A percentile compares a stretch with the other conserved stretches of the same genome.
phyloP scores from a whole-genome alignment of 2,329 filamentous ascomycete genomes.

The Cadophora luteo-olivacea region DNA sequence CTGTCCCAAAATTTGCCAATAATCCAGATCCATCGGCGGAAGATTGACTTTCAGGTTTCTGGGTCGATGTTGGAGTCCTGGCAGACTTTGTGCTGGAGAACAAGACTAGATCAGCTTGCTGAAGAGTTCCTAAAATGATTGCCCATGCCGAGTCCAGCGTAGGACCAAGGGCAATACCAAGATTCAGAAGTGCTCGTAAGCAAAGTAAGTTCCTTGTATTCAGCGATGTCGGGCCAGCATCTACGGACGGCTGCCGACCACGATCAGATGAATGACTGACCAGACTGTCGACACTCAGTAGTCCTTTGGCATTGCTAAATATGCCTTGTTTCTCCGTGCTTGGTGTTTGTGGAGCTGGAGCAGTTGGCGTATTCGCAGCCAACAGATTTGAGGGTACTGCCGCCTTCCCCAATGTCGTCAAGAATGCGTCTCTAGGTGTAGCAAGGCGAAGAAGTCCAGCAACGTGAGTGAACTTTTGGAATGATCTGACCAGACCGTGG shows the following conservation, averaged over 20 bases:
- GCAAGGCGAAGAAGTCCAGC: conserved; percentile 83
- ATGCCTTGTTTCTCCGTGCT: conserved; percentile 59
- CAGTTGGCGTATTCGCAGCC: conserved; percentile 61
- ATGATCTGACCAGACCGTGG: conserved; percentile 86
- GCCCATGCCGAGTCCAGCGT: conserved; percentile 86
- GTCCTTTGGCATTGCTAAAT: conserved; percentile 72
- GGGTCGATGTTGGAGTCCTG: conserved; percentile 56
- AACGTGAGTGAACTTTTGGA: conserved; percentile 95
- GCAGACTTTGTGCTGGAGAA: conserved; percentile 61
- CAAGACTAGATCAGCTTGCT: conserved; percentile 90
- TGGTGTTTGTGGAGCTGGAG: conserved; percentile 53
- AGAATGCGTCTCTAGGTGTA: conserved; percentile 90
- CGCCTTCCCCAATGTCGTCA: conserved; percentile 92
- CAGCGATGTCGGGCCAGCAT: conserved; percentile 60
- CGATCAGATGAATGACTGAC: conserved; percentile 66
- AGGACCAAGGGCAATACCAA: conserved; percentile 92
- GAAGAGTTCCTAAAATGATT: conserved; percentile 89
- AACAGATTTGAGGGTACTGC: conserved; percentile 85
- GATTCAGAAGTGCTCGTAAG: conserved; percentile 86
- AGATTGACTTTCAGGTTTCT: conserved; percentile 53
- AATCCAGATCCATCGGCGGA: conserved; percentile 46
- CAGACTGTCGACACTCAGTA: conserved; percentile 76
- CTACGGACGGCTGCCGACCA: conserved; percentile 64
- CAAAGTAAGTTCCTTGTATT: conserved; percentile 92
- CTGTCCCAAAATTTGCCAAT: conserved; percentile 74